Conservation (phyloP, 768 basidiomycete genomes). For the Hericium rajendrae region DNA sequence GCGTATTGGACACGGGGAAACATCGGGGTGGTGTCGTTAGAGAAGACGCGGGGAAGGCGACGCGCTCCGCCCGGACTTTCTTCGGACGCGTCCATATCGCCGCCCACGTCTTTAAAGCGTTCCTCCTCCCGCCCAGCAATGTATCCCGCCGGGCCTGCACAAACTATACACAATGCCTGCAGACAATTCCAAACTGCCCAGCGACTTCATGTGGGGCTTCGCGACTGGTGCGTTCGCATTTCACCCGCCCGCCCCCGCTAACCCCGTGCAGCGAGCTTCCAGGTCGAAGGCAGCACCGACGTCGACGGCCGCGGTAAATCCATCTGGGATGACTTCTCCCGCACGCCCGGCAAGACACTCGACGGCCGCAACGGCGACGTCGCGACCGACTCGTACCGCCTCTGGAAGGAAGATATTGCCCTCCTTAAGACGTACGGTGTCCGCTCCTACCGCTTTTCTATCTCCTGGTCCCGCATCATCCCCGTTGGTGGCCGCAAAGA, state of each 20-base stretch:
- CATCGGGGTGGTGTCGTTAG: not conserved
- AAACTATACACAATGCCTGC: too few species aligned
- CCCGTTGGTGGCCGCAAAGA: constrained; percentile 66
- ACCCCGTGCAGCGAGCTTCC: constrained; percentile 45
- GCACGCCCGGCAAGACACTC: constrained; percentile 53
- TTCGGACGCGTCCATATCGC: too few species aligned
- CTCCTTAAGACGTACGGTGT: constrained; percentile 56
- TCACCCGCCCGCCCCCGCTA: not conserved
- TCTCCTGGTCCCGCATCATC: constrained; percentile 70
- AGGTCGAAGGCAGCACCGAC: constrained; percentile 61
- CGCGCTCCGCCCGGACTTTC: not conserved
- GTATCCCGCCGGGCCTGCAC: too few species aligned
- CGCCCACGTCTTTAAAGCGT: too few species aligned
- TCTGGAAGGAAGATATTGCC: constrained; percentile 59
- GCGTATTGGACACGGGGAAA: not conserved
- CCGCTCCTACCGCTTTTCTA: constrained; percentile 67
- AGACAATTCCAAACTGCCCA: constrained; percentile 32
- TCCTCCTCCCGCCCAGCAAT: too few species aligned
- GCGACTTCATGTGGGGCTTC: constrained; percentile 62
- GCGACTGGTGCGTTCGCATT: constrained; percentile 44
- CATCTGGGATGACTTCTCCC: constrained; percentile 69
- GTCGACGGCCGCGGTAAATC: constrained; percentile 56
- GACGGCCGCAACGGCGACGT: constrained; percentile 62
- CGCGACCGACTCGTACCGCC: constrained; percentile 61
- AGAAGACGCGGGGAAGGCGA: not conserved